These are phyloP conservation scores for Fusarium duplospermum DNA, from an alignment of 2,329 filamentous ascomycete species.

Conservation along the genomic window DNA sequence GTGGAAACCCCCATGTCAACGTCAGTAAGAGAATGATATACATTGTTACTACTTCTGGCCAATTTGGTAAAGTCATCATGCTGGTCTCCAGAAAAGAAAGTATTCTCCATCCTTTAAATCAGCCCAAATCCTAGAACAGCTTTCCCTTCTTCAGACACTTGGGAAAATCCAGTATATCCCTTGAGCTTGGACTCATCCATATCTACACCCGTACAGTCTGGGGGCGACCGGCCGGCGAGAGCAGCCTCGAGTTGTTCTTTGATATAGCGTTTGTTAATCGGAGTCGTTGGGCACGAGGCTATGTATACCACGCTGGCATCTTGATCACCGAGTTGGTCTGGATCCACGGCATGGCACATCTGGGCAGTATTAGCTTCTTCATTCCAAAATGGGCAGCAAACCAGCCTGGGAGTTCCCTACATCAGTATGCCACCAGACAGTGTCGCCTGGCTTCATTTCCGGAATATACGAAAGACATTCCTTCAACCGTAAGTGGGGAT, in stretches of 20 bases:
- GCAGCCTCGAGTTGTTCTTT: conserved; percentile 27
- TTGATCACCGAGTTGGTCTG: conserved; percentile 48
- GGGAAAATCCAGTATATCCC: conserved; percentile 6
- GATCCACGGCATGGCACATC: conserved; percentile 54
- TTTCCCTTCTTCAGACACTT: conserved; percentile 10
- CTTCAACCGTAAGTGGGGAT: conserved; percentile 14
- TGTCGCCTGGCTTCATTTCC: conserved; percentile 14
- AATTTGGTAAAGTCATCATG: neutral
- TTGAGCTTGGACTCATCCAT: conserved; percentile 12
- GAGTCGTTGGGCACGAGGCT: conserved; percentile 50
- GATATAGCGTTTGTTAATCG: conserved; percentile 37
- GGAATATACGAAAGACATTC: conserved; percentile 17
- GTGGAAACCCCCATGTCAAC: neutral
- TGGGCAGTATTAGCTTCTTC: conserved; percentile 11
- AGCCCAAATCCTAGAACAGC: conserved; percentile 9
- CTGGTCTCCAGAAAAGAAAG: neutral
- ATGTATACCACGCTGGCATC: conserved; percentile 52
- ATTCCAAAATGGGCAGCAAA: neutral
- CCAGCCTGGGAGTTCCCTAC: conserved; percentile 2
- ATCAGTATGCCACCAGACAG: conserved; percentile 29
- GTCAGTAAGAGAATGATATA: neutral
- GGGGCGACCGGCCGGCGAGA: conserved; percentile 8
- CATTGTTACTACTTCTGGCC: neutral
- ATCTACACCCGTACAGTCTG: conserved; percentile 5
- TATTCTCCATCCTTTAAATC: neutral